phyloP scores from a whole-genome alignment of 2,329 filamentous ascomycete species.

The Parasarocladium wereldwijsianum region DNA sequence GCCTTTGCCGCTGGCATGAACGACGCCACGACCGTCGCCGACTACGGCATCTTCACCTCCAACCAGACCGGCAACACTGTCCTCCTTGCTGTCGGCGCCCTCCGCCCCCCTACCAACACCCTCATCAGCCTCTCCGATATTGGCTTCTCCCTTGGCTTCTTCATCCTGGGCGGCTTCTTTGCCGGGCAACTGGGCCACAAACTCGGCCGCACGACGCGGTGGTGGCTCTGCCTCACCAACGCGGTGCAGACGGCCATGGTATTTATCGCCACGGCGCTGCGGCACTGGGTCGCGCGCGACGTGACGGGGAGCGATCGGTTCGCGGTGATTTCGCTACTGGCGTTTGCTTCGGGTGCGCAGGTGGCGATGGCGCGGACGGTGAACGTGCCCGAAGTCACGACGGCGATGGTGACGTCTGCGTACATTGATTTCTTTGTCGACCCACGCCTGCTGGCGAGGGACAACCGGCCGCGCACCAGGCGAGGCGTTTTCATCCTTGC shows the following conservation, averaged over 20 bases:
- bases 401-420: neutral
- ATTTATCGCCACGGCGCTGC: neutral
- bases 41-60: neutral
- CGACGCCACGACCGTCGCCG: neutral
- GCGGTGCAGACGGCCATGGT: neutral
- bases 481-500: neutral
- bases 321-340: neutral
- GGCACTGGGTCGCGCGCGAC: too few species aligned
- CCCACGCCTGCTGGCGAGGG: neutral
- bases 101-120: neutral
- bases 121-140: neutral
- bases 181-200: conserved; percentile 5
- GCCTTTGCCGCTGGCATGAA: neutral
- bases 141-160: neutral
- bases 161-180: neutral
- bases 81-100: neutral
- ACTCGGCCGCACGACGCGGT: neutral
- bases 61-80: conserved; percentile 2
- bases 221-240: neutral
- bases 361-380: neutral
- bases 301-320: neutral
- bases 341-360: conserved; percentile 1
- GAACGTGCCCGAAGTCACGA: neutral
- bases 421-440: neutral
- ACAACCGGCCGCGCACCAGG: neutral